Evolutionary conservation across 1,139 yeast species (phyloP).

Genomic region (Yamadazyma aaseri): DNA sequence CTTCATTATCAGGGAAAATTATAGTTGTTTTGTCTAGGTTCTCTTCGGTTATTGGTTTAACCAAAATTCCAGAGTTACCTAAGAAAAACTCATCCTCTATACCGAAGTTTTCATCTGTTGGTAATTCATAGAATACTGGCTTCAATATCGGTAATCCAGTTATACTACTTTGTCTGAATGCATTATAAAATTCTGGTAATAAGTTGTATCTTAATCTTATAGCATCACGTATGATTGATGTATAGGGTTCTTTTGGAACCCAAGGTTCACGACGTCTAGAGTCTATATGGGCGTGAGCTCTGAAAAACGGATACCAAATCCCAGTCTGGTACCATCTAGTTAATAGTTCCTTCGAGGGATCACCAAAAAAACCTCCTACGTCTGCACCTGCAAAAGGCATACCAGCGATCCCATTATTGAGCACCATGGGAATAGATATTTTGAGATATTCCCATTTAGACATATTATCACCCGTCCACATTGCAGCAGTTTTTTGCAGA

Average conservation of each 20-base stretch:
- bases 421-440: conserved; percentile 81
- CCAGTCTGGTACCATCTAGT: conserved; percentile 97
- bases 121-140: conserved; percentile 67
- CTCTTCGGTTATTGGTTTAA: conserved; percentile 76
- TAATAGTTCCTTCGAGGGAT: conserved; percentile 77
- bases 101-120: conserved; percentile 50
- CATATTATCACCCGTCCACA: conserved; percentile 98
- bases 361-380: conserved; percentile 94
- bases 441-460: conserved; percentile 88
- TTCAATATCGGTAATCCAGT: conserved; percentile 70
- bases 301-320: conserved; percentile 91
- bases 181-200: conserved; percentile 77
- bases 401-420: conserved; percentile 79
- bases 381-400: conserved; percentile 96
- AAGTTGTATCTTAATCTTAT: conserved; percentile 70
- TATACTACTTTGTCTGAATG: conserved; percentile 63
- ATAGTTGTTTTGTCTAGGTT: conserved; percentile 31
- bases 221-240: conserved; percentile 67
- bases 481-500: conserved; percentile 85
- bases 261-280: conserved; percentile 92
- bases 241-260: conserved; percentile 73
- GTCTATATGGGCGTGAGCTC: conserved; percentile 96
- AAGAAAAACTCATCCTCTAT: conserved; percentile 85
- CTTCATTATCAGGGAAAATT: conserved; percentile 62
- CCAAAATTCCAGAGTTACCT: conserved; percentile 71